These are phyloP conservation scores for Hymenoscyphus scutula DNA, from an alignment of 2,329 filamentous ascomycete species.

Conservation along the genomic window DNA sequence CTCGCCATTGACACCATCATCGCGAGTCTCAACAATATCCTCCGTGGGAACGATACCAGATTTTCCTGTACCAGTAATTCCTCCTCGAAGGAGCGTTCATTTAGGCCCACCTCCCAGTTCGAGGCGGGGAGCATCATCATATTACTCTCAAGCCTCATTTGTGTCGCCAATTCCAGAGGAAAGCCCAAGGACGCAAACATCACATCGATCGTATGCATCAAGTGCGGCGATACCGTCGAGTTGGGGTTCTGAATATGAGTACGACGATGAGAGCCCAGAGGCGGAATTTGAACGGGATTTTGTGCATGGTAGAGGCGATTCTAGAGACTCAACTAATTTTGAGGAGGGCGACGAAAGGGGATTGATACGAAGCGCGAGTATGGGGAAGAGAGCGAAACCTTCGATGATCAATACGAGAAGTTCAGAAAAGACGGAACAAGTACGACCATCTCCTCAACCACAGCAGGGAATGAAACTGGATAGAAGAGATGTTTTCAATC, in stretches of 20 bases:
- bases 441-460: conserved; percentile 28
- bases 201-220: conserved; percentile 66
- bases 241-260: conserved; percentile 51
- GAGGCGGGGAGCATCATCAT: conserved; percentile 59
- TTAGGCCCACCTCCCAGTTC: conserved; percentile 60
- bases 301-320: conserved; percentile 32
- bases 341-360: conserved; percentile 47
- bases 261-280: conserved; percentile 27
- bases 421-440: conserved; percentile 25
- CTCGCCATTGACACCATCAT: conserved; percentile 48
- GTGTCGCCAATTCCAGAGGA: conserved; percentile 78
- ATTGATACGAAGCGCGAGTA: conserved; percentile 59
- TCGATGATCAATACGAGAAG: conserved; percentile 50
- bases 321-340: conserved; percentile 29
- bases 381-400: conserved; percentile 59
- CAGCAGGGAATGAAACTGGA: conserved; percentile 43
- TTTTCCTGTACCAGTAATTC: conserved; percentile 34
- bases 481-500: conserved; percentile 25
- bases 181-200: conserved; percentile 50
- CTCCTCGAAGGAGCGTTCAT: conserved; percentile 47
- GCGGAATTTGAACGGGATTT: conserved; percentile 20
- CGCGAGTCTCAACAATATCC: conserved; percentile 52
- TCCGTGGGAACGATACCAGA: conserved; percentile 59
- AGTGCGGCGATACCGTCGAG: conserved; percentile 69
- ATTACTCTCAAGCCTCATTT: conserved; percentile 63